Conservation (phyloP, 305 asterid species). For the Euphrasia arctica region DNA sequence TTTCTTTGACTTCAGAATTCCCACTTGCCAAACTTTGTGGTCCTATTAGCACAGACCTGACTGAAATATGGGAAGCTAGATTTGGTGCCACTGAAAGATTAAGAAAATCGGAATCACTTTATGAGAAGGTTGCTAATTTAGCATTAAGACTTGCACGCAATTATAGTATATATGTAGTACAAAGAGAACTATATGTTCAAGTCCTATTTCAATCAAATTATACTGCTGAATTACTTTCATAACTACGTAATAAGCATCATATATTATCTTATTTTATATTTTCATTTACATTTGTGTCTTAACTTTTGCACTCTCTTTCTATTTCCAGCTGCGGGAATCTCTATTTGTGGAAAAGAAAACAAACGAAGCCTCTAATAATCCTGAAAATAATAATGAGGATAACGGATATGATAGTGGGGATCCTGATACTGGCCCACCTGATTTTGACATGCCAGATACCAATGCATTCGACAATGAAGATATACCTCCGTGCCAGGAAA, state of each 20-base stretch:
- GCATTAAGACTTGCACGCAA: neutral
- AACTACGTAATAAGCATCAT: neutral
- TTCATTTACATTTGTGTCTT: conserved; percentile 16
- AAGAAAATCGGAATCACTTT: conserved; percentile 43
- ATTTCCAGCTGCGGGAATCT: conserved; percentile 80
- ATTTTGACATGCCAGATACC: conserved; percentile 54
- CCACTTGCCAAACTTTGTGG: conserved; percentile 77
- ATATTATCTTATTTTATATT: neutral
- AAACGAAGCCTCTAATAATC: conserved; percentile 32
- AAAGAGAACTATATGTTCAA: neutral
- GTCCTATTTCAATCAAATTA: neutral
- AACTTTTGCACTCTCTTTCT: conserved; percentile 22
- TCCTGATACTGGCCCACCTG: conserved; percentile 52
- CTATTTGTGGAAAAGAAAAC: conserved; percentile 46
- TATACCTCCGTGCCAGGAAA: conserved; percentile 38
- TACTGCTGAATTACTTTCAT: neutral
- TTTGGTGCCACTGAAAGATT: conserved; percentile 31
- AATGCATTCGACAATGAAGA: conserved; percentile 36
- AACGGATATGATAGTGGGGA: conserved; percentile 64
- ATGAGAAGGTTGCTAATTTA: conserved; percentile 63
- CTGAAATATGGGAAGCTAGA: conserved; percentile 67
- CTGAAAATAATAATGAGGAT: conserved; percentile 36
- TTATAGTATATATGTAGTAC: neutral
- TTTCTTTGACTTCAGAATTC: conserved; percentile 48
- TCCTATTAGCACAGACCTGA: conserved; percentile 52